phyloP scores from a whole-genome alignment of 306 rosid species.

The Malus sylvestris region DNA sequence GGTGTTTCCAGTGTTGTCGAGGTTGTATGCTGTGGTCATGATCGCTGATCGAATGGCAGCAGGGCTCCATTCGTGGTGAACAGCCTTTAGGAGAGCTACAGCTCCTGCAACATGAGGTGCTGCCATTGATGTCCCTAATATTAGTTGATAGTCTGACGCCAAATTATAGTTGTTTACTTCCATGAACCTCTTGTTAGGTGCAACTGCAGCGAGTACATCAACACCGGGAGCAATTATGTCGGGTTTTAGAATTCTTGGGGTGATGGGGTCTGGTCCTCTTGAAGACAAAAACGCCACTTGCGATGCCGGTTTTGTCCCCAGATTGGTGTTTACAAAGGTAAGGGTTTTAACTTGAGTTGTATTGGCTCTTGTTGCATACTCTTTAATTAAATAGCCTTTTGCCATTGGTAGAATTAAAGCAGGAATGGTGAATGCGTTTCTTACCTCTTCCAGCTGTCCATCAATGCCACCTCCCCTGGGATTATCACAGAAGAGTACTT shows the following conservation, averaged over 20 bases:
- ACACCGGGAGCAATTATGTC: conserved; percentile 16
- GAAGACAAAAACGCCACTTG: not conserved
- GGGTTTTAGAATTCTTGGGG: conserved; percentile 4
- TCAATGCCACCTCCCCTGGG: not conserved
- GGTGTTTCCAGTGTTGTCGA: no score
- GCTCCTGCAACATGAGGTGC: conserved; percentile 19
- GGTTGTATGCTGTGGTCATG: no score
- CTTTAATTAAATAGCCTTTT: not conserved
- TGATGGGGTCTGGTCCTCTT: not conserved
- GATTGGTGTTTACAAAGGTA: not conserved
- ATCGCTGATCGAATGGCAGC: no score
- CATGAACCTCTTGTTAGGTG: not conserved
- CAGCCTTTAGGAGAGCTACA: conserved; percentile 7
- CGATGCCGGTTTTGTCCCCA: conserved; percentile 14
- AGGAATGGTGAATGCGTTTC: not conserved
- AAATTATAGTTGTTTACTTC: not conserved
- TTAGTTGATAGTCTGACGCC: not conserved
- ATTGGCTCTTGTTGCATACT: not conserved
- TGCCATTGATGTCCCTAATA: conserved; percentile 17
- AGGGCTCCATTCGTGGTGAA: no score
- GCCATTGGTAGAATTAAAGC: not conserved
- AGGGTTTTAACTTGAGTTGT: not conserved
- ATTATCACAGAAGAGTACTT: not conserved
- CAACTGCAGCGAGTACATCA: conserved; percentile 20
- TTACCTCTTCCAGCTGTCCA: not conserved